A percentile compares a stretch with the other conserved stretches of the same genome.
phyloP scores from a whole-genome alignment of 495 filamentous ascomycete genomes.

The Achaetomiella virescens region DNA sequence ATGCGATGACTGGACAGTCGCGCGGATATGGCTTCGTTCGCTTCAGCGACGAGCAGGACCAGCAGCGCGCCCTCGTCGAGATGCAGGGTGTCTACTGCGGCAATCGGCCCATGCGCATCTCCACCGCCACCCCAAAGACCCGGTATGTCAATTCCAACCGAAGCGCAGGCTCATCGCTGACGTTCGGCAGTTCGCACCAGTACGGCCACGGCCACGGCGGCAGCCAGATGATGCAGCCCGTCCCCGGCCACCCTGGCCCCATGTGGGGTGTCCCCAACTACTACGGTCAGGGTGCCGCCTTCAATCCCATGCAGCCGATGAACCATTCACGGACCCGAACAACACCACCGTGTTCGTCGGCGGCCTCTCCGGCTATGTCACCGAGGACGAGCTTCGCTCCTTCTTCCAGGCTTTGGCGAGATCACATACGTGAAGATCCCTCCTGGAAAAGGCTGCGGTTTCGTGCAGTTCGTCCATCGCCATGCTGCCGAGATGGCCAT shows the following conservation, averaged over 20 bases:
- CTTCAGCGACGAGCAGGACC: constrained; percentile 88
- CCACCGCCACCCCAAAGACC: constrained; percentile 93
- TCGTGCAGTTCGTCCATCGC: constrained; percentile 98
- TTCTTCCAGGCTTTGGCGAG: constrained; percentile 99
- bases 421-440: constrained; percentile 99
- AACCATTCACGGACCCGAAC: constrained; percentile 99
- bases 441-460: constrained; percentile 97
- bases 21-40: constrained; percentile 97
- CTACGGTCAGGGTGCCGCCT: constrained; percentile 31
- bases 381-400: constrained; percentile 96
- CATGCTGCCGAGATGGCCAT: constrained; percentile 99
- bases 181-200: constrained; percentile 28
- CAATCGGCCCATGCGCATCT: constrained; percentile 98
- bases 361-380: constrained; percentile 95
- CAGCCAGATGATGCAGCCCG: constrained; percentile 34
- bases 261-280: constrained; percentile 37
- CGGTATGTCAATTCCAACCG: constrained; percentile 28
- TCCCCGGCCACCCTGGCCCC: constrained; percentile 30
- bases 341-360: constrained; percentile 99
- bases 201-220: constrained; percentile 31
- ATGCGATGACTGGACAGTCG: constrained; percentile 95
- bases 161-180: not conserved
- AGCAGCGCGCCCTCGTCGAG: constrained; percentile 89
- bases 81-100: constrained; percentile 99
- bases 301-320: constrained; percentile 73